A percentile compares a stretch with the other conserved stretches of the same genome.
Conservation (phyloP, 345 rosid genomes). For the Abelmoschus esculentus region DNA sequence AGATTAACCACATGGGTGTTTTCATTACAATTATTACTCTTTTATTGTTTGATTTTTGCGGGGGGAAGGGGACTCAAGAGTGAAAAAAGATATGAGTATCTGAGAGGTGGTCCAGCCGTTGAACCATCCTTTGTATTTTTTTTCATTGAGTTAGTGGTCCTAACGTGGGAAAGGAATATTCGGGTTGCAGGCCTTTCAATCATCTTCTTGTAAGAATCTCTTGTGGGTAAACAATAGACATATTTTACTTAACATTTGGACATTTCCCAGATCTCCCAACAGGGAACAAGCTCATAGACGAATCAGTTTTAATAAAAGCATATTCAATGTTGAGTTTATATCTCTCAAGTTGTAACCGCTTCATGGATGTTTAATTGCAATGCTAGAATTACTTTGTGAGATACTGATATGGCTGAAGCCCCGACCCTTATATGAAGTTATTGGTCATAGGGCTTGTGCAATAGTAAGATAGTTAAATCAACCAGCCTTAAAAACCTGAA, state of each 20-base stretch:
- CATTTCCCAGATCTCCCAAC: conserved; percentile 6
- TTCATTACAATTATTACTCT: conserved; percentile 2
- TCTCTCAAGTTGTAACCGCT: background rate
- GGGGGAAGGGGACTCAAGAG: background rate
- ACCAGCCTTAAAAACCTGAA: background rate
- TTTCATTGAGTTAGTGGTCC: conserved; percentile 44
- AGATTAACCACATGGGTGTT: conserved; percentile 26
- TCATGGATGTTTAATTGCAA: background rate
- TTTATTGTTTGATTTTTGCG: conserved; percentile 7
- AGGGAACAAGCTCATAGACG: background rate
- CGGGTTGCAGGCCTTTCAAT: conserved; percentile 20
- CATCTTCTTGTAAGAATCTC: conserved; percentile 26
- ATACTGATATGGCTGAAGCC: background rate
- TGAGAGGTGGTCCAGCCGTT: conserved; percentile 34
- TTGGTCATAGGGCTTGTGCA: background rate
- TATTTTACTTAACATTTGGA: conserved; percentile 15
- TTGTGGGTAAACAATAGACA: conserved; percentile 15
- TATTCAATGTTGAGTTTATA: background rate
- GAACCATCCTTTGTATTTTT: conserved; percentile 4
- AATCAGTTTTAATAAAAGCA: background rate
- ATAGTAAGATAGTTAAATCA: background rate
- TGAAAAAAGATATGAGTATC: conserved; percentile 6
- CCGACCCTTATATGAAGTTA: background rate
- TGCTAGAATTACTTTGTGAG: background rate
- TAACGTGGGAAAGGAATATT: conserved; percentile 21